phyloP scores from a whole-genome alignment of 192 early-diverging fungal species.

The Coemansia erecta region DNA sequence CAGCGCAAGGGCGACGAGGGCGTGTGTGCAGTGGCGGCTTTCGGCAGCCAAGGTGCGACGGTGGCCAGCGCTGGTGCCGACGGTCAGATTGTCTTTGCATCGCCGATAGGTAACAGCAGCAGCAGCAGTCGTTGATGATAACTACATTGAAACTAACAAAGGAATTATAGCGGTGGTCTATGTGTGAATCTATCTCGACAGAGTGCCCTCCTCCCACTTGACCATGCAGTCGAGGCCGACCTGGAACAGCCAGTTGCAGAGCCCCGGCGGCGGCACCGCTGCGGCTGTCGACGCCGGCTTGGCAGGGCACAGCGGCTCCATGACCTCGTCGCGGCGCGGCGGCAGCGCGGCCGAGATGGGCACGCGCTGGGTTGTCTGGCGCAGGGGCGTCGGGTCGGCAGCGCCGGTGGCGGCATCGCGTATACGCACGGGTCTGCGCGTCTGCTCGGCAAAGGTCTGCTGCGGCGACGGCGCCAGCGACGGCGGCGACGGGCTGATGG shows the following conservation, averaged over 20 bases:
- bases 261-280: slow-evolving; percentile 20
- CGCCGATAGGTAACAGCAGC: not conserved
- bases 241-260: slow-evolving; percentile 50
- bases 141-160: too few relatives aligned
- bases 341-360: not conserved
- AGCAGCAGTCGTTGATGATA: too few relatives aligned
- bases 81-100: slow-evolving; percentile 6
- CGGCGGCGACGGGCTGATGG: too few relatives aligned
- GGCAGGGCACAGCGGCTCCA: slow-evolving; percentile 34
- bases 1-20: slow-evolving; percentile 44
- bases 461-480: too few relatives aligned
- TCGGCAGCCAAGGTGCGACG: not conserved
- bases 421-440: too few relatives aligned
- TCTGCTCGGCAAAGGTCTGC: too few relatives aligned
- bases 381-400: slow-evolving; percentile 10
- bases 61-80: slow-evolving; percentile 41
- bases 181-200: slow-evolving; percentile 27
- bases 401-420: not conserved
- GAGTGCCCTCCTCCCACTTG: slow-evolving; percentile 39
- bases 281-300: slow-evolving; percentile 5
- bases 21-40: slow-evolving; percentile 17
- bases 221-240: slow-evolving; percentile 48
- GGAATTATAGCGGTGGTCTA: not conserved
- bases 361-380: slow-evolving; percentile 21
- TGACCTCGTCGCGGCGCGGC: slow-evolving; percentile 28